Conservation (phyloP, 1,139 yeast genomes). For the Nakaseomyces sp. region DNA sequence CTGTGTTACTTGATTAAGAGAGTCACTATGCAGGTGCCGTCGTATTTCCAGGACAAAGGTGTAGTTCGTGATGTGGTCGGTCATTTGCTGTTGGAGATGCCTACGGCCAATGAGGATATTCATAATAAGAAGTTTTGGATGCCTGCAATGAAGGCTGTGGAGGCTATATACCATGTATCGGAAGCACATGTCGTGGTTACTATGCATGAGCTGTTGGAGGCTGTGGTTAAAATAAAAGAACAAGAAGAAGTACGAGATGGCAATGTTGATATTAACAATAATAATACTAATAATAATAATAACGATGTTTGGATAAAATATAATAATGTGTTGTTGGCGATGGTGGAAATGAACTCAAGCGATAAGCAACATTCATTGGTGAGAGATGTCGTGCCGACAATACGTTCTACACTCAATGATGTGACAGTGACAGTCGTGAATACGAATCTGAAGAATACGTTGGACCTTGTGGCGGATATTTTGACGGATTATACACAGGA, state of each 20-base stretch:
- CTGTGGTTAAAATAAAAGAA: conserved; percentile 3
- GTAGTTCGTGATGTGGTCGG: not conserved
- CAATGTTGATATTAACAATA: too few relatives aligned
- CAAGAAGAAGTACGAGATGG: too few relatives aligned
- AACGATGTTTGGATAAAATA: not conserved
- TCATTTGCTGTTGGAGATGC: not conserved
- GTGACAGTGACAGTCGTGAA: not conserved
- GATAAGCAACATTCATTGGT: not conserved
- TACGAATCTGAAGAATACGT: not conserved
- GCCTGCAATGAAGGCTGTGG: conserved; percentile 25
- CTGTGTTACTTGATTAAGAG: conserved; percentile 70
- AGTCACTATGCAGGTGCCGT: conserved; percentile 62
- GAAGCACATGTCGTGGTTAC: conserved; percentile 10
- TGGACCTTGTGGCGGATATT: not conserved
- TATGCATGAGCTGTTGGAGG: not conserved
- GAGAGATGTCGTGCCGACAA: not conserved
- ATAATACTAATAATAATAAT: not conserved
- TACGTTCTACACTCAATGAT: not conserved
- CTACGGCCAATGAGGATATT: not conserved
- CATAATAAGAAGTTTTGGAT: conserved; percentile 25
- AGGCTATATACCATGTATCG: conserved; percentile 23
- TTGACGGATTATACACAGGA: not conserved
- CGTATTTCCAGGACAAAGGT: conserved; percentile 37
- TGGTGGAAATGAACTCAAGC: not conserved
- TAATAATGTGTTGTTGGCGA: conserved; percentile 1